phyloP scores from a whole-genome alignment of 345 rosid species.

The Salix viminalis region DNA sequence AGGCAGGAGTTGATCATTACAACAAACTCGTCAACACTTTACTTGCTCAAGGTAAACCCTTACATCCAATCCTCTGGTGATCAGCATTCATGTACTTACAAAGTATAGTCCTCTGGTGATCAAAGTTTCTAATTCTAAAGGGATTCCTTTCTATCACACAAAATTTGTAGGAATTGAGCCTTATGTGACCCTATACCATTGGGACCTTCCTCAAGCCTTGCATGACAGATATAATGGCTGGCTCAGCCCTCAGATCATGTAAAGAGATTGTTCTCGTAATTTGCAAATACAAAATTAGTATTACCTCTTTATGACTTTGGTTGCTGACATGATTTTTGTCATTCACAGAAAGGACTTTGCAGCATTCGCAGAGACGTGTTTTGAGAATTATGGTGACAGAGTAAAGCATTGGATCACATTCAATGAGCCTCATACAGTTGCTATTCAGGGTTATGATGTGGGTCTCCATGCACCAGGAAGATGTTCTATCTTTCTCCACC shows the following conservation, averaged over 20 bases:
- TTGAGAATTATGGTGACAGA: conserved; percentile 79
- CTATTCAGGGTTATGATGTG: conserved; percentile 81
- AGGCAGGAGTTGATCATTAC: conserved; percentile 88
- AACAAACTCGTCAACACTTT: conserved; percentile 75
- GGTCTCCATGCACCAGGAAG: conserved; percentile 91
- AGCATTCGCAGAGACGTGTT: conserved; percentile 73
- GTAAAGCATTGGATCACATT: conserved; percentile 91
- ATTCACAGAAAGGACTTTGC: conserved; percentile 72
- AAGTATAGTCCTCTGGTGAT: no score
- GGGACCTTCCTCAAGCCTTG: conserved; percentile 98
- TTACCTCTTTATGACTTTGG: not conserved
- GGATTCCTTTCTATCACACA: not conserved
- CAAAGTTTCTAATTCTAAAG: not conserved
- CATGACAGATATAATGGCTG: conserved; percentile 76
- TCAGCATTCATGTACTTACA: not conserved
- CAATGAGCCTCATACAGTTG: conserved; percentile 84
- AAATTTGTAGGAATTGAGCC: conserved; percentile 70
- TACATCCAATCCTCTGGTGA: not conserved
- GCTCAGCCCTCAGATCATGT: conserved; percentile 75
- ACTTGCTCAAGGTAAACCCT: conserved; percentile 57
- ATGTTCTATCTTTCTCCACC: conserved; percentile 61
- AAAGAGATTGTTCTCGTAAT: conserved; percentile 1
- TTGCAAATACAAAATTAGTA: not conserved
- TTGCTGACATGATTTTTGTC: not conserved
- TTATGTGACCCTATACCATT: conserved; percentile 82